Percentiles rank a stretch among this genome's conserved stretches.
phyloP scores from a whole-genome alignment of 2,329 filamentous ascomycete species.

The Sclerotinia nivalis region DNA sequence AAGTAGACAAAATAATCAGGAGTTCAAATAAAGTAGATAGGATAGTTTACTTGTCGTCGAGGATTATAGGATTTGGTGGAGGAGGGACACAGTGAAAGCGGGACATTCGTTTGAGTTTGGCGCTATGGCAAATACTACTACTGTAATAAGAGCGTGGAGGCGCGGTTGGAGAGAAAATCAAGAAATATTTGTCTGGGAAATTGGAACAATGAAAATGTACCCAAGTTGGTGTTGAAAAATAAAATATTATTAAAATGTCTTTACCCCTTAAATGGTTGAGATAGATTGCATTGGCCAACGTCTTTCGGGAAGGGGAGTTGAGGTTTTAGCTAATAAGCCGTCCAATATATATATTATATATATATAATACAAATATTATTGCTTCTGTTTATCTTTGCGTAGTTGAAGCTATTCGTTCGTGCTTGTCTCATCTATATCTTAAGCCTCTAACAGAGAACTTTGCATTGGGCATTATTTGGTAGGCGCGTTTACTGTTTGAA shows the following conservation, averaged over 20 bases:
- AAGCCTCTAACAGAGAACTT: slow-evolving; percentile 18
- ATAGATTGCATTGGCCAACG: slow-evolving; percentile 2
- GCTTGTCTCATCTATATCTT: slow-evolving; percentile 21
- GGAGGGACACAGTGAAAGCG: slow-evolving; percentile 26
- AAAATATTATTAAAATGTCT: slow-evolving; percentile 1
- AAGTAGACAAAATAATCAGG: slow-evolving; percentile 5
- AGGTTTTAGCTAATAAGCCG: slow-evolving; percentile 5
- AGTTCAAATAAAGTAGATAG: not conserved
- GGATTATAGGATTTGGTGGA: slow-evolving; percentile 22
- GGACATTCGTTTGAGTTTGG: slow-evolving; percentile 25
- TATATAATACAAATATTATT: not conserved
- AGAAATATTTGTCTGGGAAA: slow-evolving; percentile 7
- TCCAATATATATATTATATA: not conserved
- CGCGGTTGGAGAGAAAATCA: slow-evolving; percentile 16
- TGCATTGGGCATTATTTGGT: slow-evolving; percentile 23
- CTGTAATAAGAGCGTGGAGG: slow-evolving; percentile 13
- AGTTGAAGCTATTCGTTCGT: slow-evolving; percentile 3
- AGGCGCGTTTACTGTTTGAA: not conserved
- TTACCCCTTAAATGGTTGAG: slow-evolving; percentile 6
- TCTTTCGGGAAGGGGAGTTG: not conserved
- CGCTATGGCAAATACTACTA: slow-evolving; percentile 17
- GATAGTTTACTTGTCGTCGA: slow-evolving; percentile 20
- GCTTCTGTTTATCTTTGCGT: not conserved
- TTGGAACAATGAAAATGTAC: slow-evolving; percentile 10
- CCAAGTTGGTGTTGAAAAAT: not conserved